Percentiles rank a stretch among this genome's conserved stretches.
phyloP scores from a whole-genome alignment of 306 rosid species.

The Hippophae tibetana region DNA sequence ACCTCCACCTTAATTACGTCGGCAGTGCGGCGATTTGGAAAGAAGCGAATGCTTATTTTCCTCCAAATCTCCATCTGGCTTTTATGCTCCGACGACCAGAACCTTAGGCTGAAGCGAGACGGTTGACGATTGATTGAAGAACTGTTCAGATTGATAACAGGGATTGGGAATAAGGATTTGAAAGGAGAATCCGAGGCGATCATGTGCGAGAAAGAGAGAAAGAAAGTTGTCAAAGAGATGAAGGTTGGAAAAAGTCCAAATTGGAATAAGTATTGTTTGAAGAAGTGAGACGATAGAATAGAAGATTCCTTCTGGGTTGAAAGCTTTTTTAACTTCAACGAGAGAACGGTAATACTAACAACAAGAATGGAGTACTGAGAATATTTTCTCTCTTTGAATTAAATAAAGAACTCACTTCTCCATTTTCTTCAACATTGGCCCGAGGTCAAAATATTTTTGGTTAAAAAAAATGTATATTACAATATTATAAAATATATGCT shows the following conservation, averaged over 20 bases:
- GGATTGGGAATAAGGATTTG: slow-evolving; percentile 18
- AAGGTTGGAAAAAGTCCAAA: neutral
- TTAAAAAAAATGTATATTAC: too few relatives aligned
- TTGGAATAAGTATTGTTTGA: too few relatives aligned
- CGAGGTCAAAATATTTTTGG: too few relatives aligned
- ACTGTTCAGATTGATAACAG: neutral
- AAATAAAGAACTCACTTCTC: too few relatives aligned
- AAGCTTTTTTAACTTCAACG: too few relatives aligned
- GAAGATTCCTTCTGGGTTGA: neutral
- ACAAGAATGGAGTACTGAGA: too few relatives aligned
- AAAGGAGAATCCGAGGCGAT: slow-evolving; percentile 21
- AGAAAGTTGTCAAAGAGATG: neutral
- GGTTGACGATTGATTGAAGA: slow-evolving; percentile 2
- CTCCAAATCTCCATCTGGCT: slow-evolving; percentile 32
- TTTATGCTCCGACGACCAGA: slow-evolving; percentile 16
- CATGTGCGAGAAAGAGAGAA: slow-evolving; percentile 21
- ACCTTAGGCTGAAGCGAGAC: slow-evolving; percentile 16
- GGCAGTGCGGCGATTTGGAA: slow-evolving; percentile 9
- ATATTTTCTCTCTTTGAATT: too few relatives aligned
- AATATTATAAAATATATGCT: too few relatives aligned
- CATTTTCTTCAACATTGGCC: too few relatives aligned
- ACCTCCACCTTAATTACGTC: slow-evolving; percentile 27
- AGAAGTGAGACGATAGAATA: too few relatives aligned
- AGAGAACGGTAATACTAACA: too few relatives aligned
- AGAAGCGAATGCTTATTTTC: slow-evolving; percentile 28